Evolutionary conservation across 345 rosid species (phyloP).

Genomic region (Erodium maritimum): DNA sequence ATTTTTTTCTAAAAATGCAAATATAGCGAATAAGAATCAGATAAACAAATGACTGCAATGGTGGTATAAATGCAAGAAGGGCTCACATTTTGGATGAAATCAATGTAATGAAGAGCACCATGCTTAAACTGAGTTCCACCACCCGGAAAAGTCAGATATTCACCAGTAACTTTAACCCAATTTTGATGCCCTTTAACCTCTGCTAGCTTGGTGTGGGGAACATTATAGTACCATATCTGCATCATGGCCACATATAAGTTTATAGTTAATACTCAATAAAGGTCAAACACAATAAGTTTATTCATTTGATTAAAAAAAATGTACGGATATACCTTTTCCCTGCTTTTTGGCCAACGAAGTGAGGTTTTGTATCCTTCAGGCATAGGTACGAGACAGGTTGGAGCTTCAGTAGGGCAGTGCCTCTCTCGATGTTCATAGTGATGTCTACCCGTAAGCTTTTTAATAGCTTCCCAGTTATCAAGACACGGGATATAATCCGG

Average conservation of each 20-base stretch:
- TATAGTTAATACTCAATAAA: background rate
- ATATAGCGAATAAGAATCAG: background rate
- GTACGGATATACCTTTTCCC: constrained; percentile 44
- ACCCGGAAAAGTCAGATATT: constrained; percentile 46
- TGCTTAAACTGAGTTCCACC: constrained; percentile 47
- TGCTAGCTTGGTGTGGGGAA: constrained; percentile 63
- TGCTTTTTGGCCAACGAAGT: constrained; percentile 80
- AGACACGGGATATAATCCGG: constrained; percentile 96
- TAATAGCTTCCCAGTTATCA: constrained; percentile 67
- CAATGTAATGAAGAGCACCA: constrained; percentile 47
- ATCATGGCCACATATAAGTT: constrained; percentile 2
- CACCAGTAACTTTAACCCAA: constrained; percentile 54
- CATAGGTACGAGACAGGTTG: constrained; percentile 67
- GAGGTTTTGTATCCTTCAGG: constrained; percentile 67
- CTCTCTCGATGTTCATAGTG: constrained; percentile 93
- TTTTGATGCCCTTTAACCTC: constrained; percentile 63
- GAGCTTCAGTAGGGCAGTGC: constrained; percentile 80
- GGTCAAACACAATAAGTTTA: constrained; percentile 5
- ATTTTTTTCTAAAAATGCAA: background rate
- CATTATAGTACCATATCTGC: constrained; percentile 63
- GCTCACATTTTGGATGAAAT: constrained; percentile 34
- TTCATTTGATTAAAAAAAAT: background rate
- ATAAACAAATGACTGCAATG: constrained; percentile 1
- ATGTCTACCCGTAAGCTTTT: constrained; percentile 46
- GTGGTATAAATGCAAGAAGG: background rate